A percentile compares a stretch with the other conserved stretches of the same genome.
Evolutionary conservation across 345 rosid species (phyloP).

Genomic region (Erysimum cheiranthoides): DNA sequence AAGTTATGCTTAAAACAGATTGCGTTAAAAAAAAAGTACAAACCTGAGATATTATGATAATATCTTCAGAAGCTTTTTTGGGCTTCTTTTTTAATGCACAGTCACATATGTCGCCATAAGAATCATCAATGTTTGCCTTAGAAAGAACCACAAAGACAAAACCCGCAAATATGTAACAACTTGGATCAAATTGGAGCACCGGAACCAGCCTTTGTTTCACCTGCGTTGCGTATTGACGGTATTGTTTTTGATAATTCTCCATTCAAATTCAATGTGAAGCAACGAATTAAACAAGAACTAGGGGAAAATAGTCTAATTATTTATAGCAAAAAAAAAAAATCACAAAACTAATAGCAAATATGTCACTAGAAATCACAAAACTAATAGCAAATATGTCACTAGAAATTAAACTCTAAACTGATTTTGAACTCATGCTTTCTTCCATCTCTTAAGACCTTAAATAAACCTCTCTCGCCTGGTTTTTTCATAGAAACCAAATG

Average conservation of each 20-base stretch:
- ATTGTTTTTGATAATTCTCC: background rate
- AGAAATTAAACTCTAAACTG: slow-evolving; percentile 52
- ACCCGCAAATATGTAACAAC: slow-evolving; percentile 77
- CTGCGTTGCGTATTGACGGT: slow-evolving; percentile 58
- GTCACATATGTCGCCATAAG: slow-evolving; percentile 47
- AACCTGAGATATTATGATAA: slow-evolving; percentile 77
- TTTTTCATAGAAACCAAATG: slow-evolving; percentile 86
- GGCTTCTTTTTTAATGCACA: slow-evolving; percentile 51
- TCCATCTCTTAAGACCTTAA: slow-evolving; percentile 64
- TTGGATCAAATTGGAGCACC: slow-evolving; percentile 68
- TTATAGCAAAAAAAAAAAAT: background rate
- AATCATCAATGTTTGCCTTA: slow-evolving; percentile 63
- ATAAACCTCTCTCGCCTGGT: slow-evolving; percentile 57
- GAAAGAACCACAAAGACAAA: slow-evolving; percentile 67
- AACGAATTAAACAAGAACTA: background rate
- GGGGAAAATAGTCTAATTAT: background rate
- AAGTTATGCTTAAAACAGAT: background rate
- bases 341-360: slow-evolving; percentile 46
- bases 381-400: background rate
- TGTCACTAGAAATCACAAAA: slow-evolving; percentile 48
- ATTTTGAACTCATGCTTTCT: slow-evolving; percentile 57
- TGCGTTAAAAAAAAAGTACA: slow-evolving; percentile 7
- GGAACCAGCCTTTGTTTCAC: slow-evolving; percentile 64
- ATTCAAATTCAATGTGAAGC: background rate
- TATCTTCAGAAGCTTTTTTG: slow-evolving; percentile 39